Conservation (phyloP, 352 stramenopile genomes). For the Phytophthora parvispora region DNA sequence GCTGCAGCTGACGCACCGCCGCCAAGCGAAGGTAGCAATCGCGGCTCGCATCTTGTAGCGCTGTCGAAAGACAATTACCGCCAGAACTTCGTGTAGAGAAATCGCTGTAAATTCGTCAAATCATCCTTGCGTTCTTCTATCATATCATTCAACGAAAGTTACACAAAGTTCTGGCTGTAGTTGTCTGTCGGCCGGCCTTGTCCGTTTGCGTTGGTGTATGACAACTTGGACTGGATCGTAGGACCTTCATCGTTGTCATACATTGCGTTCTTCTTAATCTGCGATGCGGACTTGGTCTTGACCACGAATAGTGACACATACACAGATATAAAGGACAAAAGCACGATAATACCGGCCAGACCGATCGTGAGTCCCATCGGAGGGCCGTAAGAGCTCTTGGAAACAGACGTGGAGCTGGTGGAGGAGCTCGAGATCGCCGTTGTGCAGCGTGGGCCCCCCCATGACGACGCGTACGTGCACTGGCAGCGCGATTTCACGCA, state of each 20-base stretch:
- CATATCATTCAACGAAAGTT: too few species aligned
- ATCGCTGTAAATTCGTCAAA: background rate
- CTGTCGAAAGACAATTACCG: constrained; percentile 45
- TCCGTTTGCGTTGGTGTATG: constrained; percentile 7
- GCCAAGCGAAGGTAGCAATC: too few species aligned
- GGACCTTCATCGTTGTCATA: constrained; percentile 6
- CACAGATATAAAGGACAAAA: constrained; percentile 42
- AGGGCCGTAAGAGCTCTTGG: constrained; percentile 44
- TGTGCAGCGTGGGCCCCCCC: constrained; percentile 69
- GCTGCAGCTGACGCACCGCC: background rate
- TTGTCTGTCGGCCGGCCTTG: constrained; percentile 27
- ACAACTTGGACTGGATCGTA: constrained; percentile 7
- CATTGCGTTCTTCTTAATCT: constrained; percentile 18
- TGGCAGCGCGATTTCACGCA: constrained; percentile 62
- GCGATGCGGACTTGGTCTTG: constrained; percentile 19
- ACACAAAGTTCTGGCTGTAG: constrained; percentile 41
- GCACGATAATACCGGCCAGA: constrained; percentile 34
- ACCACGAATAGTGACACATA: constrained; percentile 31
- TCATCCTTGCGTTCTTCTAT: too few species aligned
- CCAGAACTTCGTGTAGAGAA: constrained; percentile 59
- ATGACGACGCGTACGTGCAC: constrained; percentile 51
- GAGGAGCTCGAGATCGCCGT: constrained; percentile 35
- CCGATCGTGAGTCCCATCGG: constrained; percentile 43
- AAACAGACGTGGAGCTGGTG: constrained; percentile 10
- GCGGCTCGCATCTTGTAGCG: constrained; percentile 4